A percentile compares a stretch with the other conserved stretches of the same genome.
These are phyloP conservation scores for Stachybotrys chartarum DNA, from an alignment of 2,329 filamentous ascomycete species.

Conservation along the genomic window DNA sequence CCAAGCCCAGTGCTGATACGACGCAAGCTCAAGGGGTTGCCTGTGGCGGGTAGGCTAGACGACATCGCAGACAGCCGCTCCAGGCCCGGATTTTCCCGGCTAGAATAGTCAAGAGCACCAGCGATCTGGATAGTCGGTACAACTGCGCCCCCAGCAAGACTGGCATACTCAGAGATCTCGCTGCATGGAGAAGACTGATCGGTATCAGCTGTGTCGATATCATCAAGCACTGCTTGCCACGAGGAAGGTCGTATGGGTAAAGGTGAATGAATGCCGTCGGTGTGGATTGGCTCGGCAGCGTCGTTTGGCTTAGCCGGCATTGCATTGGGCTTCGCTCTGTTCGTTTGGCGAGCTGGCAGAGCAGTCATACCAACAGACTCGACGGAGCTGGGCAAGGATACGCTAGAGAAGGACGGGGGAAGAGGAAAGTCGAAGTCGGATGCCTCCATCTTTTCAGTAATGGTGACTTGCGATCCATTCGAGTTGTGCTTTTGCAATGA, in stretches of 20 bases:
- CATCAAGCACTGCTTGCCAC: not conserved
- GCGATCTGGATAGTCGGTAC: not conserved
- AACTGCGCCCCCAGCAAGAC: no score
- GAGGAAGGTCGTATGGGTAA: not conserved
- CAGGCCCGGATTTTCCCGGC: conserved; percentile 9
- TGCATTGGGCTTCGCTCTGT: not conserved
- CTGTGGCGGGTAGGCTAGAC: conserved; percentile 6
- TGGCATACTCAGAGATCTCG: not conserved
- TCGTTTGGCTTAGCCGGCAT: not conserved
- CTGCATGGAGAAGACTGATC: not conserved
- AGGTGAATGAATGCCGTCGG: not conserved
- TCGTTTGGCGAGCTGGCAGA: not conserved
- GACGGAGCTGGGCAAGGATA: not conserved
- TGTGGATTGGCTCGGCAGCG: not conserved
- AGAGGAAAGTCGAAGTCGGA: conserved; percentile 28
- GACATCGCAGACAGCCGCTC: conserved; percentile 4
- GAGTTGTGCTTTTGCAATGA: conserved; percentile 14
- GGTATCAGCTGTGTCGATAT: not conserved
- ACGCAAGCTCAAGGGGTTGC: conserved; percentile 5
- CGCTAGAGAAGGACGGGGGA: conserved; percentile 15
- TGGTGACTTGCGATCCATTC: conserved; percentile 21
- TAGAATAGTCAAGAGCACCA: not conserved
- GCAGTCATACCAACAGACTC: not conserved
- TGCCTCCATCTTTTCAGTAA: conserved; percentile 16
- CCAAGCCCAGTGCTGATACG: conserved; percentile 5